Conservation (phyloP, 306 rosid species). For the Mimosa pudica region DNA sequence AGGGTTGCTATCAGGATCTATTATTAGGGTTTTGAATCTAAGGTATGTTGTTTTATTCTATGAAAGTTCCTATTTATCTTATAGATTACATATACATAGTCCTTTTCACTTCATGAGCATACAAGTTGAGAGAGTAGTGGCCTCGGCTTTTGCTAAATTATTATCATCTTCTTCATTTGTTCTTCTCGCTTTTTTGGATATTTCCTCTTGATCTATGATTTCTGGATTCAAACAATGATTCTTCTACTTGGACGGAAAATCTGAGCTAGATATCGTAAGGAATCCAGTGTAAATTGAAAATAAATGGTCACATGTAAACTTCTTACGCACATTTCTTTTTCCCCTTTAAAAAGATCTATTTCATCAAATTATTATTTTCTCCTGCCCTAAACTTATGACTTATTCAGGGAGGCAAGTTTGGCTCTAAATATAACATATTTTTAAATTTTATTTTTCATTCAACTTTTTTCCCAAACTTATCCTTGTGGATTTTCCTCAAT, state of each 20-base stretch:
- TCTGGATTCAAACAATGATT: constrained; percentile 16
- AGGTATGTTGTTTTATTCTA: constrained; percentile 64
- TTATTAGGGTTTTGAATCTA: constrained; percentile 61
- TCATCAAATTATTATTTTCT: neutral
- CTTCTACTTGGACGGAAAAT: neutral
- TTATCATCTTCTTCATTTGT: constrained; percentile 28
- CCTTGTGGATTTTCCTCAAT: too few species aligned
- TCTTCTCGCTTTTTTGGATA: constrained; percentile 19
- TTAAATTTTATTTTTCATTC: too few species aligned
- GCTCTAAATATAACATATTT: too few species aligned
- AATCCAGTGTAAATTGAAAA: neutral
- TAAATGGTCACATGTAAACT: neutral
- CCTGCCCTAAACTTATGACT: too few species aligned
- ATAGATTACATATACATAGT: constrained; percentile 48
- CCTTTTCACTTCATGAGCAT: constrained; percentile 45
- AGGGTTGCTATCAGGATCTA: constrained; percentile 68
- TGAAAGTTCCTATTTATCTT: constrained; percentile 41
- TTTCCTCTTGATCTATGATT: neutral
- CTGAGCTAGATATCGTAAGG: neutral
- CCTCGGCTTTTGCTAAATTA: constrained; percentile 25
- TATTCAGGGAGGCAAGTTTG: too few species aligned
- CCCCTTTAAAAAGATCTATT: neutral
- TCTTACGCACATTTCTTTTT: neutral
- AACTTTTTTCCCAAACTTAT: too few species aligned
- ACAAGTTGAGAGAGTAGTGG: neutral